Evolutionary conservation across 1,284 basidiomycete species (phyloP).

Genomic region (Trichosporon asahii): DNA sequence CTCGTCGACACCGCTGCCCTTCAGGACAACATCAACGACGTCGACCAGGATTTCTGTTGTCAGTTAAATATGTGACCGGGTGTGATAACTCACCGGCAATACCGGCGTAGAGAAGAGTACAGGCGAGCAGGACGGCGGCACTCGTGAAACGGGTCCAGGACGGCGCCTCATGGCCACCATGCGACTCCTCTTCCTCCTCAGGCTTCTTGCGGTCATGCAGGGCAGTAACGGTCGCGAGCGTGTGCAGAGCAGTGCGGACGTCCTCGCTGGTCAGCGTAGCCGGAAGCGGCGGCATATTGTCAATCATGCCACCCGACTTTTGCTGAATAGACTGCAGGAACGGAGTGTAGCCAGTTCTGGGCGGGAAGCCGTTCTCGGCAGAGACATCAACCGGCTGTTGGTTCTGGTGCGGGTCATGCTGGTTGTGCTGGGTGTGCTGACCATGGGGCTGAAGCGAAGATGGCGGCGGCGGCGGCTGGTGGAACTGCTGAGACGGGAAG

Average conservation of each 20-base stretch:
- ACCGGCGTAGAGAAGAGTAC: constrained; percentile 89
- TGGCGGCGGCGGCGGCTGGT: not conserved
- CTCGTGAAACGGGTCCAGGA: constrained; percentile 86
- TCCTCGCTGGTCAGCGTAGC: constrained; percentile 74
- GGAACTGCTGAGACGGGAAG: not conserved
- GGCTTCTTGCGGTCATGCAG: constrained; percentile 56
- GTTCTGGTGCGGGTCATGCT: too few relatives aligned
- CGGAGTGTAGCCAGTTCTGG: constrained; percentile 57
- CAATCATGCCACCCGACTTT: constrained; percentile 44
- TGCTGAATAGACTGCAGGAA: constrained; percentile 65
- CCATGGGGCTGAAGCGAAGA: not conserved
- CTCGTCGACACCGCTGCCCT: constrained; percentile 92
- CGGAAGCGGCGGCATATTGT: constrained; percentile 53
- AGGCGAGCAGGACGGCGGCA: constrained; percentile 78
- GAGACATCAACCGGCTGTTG: not conserved
- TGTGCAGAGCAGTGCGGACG: constrained; percentile 83
- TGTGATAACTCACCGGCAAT: constrained; percentile 69
- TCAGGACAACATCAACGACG: constrained; percentile 90
- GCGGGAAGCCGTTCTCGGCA: constrained; percentile 2
- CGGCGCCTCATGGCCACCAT: constrained; percentile 88
- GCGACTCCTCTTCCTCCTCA: constrained; percentile 39
- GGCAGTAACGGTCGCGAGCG: constrained; percentile 75
- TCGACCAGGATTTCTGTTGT: constrained; percentile 81
- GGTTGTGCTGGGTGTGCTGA: not conserved
- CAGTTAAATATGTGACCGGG: not conserved